Evolutionary conservation across 2,329 filamentous ascomycete species (phyloP).

Genomic region (Fusarium nematophilum): DNA sequence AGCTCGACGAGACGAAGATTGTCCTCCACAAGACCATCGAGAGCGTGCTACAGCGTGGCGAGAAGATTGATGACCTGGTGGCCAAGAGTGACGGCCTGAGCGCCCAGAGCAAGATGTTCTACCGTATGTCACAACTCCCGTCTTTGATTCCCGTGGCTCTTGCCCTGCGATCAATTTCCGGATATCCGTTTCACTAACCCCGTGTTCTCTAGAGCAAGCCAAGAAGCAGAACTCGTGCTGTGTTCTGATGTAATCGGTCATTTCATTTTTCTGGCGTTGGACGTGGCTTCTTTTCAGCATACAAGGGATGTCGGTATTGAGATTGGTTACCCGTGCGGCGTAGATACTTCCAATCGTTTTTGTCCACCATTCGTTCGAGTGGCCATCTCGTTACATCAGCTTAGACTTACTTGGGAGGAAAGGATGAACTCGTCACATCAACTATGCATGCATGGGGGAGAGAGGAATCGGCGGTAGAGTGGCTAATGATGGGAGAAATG

Average conservation of each 20-base stretch:
- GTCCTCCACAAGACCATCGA: conserved; percentile 97
- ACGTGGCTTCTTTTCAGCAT: conserved; percentile 46
- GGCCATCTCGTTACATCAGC: conserved; percentile 36
- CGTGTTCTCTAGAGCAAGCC: conserved; percentile 64
- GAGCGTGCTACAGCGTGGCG: conserved; percentile 84
- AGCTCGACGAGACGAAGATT: conserved; percentile 97
- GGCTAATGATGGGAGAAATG: conserved; percentile 22
- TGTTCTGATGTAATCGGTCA: conserved; percentile 68
- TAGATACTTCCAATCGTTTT: conserved; percentile 43
- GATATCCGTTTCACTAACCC: conserved; percentile 10
- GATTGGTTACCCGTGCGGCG: conserved; percentile 48
- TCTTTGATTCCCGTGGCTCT: not conserved
- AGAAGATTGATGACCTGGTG: conserved; percentile 96
- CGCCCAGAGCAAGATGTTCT: conserved; percentile 97
- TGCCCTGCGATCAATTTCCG: conserved; percentile 1
- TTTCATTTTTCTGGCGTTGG: conserved; percentile 48
- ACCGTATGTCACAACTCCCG: conserved; percentile 67
- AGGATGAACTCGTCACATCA: conserved; percentile 16
- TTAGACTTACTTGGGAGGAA: conserved; percentile 26
- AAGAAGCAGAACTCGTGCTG: conserved; percentile 87
- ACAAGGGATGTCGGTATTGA: conserved; percentile 43
- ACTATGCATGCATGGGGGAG: conserved; percentile 9
- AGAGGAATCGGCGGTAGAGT: not conserved
- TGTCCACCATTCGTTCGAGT: conserved; percentile 39
- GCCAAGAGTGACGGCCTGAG: conserved; percentile 93